A percentile compares a stretch with the other conserved stretches of the same genome.
These are phyloP conservation scores for Russula earlei DNA, from an alignment of 768 basidiomycete species.

Conservation along the genomic window DNA sequence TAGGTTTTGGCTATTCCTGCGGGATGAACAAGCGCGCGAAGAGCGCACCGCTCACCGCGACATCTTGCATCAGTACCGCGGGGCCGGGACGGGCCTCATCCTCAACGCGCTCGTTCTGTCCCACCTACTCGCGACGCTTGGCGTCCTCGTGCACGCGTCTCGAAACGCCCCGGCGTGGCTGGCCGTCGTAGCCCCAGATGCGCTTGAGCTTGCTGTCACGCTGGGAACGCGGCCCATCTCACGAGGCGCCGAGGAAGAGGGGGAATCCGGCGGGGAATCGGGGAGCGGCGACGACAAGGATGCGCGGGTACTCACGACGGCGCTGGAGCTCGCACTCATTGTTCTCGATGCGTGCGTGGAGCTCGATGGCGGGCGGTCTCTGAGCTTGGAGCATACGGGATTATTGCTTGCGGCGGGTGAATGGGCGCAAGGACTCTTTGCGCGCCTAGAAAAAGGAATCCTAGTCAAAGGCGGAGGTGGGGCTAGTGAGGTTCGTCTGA, in stretches of 20 bases:
- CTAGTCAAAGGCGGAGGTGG: constrained; percentile 58
- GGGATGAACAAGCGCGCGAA: constrained; percentile 73
- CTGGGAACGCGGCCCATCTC: constrained; percentile 62
- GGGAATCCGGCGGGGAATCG: constrained; percentile 15
- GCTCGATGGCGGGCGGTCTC: constrained; percentile 63
- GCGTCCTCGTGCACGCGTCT: constrained; percentile 74
- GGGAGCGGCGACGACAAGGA: constrained; percentile 37
- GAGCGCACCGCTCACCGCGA: constrained; percentile 52
- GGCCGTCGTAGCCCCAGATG: constrained; percentile 68
- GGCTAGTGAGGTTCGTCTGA: constrained; percentile 47
- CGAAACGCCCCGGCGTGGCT: constrained; percentile 77
- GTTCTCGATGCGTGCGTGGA: constrained; percentile 68
- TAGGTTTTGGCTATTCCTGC: constrained; percentile 90
- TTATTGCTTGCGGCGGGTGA: constrained; percentile 65
- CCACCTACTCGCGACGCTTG: constrained; percentile 65
- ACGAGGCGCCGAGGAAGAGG: constrained; percentile 28
- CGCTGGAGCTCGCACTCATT: constrained; percentile 71
- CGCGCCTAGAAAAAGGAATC: constrained; percentile 52
- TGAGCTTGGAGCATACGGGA: constrained; percentile 67
- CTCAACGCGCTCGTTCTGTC: constrained; percentile 69
- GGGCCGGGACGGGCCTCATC: constrained; percentile 75
- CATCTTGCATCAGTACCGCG: constrained; percentile 48
- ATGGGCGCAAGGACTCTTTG: constrained; percentile 70
- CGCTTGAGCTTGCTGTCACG: constrained; percentile 75
- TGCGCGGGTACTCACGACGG: constrained; percentile 61